Conservation (phyloP, 768 basidiomycete species). For the Auriscalpium vulgare region DNA sequence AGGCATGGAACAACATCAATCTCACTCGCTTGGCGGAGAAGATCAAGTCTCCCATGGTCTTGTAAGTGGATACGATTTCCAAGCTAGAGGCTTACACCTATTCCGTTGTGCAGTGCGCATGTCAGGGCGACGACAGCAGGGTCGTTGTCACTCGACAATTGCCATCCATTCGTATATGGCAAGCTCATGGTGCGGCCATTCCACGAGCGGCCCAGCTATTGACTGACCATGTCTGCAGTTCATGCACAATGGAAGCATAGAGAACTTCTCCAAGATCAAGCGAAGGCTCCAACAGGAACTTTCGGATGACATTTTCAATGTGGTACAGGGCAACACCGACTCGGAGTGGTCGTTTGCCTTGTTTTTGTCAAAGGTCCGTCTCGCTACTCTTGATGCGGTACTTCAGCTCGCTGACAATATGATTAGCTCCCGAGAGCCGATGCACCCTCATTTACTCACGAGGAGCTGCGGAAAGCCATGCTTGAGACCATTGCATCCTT, state of each 20-base stretch:
- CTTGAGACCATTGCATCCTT: constrained; percentile 75
- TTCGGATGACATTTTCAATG: constrained; percentile 77
- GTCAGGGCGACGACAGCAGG: constrained; percentile 93
- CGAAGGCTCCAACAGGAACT: constrained; percentile 68
- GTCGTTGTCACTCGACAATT: constrained; percentile 86
- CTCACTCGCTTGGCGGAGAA: constrained; percentile 92
- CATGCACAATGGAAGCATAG: constrained; percentile 97
- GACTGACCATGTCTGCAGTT: constrained; percentile 42
- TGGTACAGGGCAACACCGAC: constrained; percentile 95
- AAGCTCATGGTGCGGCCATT: constrained; percentile 71
- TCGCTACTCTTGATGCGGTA: not conserved
- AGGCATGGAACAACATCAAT: constrained; percentile 98
- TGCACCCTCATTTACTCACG: constrained; percentile 65
- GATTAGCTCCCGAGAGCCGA: constrained; percentile 71
- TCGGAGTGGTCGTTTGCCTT: constrained; percentile 97
- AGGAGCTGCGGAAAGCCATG: constrained; percentile 77
- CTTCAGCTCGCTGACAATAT: not conserved
- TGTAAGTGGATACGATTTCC: constrained; percentile 41
- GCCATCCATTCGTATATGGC: constrained; percentile 89
- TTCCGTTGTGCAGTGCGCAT: constrained; percentile 52
- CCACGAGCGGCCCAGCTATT: not conserved
- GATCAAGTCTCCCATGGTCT: constrained; percentile 92
- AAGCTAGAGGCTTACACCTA: not conserved
- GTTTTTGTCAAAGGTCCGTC: constrained; percentile 69
- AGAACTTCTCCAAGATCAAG: constrained; percentile 76